Evolutionary conservation across 1,139 yeast genomes (phyloP).

Genomic region (Nadsonia starkeyi-henricii): DNA sequence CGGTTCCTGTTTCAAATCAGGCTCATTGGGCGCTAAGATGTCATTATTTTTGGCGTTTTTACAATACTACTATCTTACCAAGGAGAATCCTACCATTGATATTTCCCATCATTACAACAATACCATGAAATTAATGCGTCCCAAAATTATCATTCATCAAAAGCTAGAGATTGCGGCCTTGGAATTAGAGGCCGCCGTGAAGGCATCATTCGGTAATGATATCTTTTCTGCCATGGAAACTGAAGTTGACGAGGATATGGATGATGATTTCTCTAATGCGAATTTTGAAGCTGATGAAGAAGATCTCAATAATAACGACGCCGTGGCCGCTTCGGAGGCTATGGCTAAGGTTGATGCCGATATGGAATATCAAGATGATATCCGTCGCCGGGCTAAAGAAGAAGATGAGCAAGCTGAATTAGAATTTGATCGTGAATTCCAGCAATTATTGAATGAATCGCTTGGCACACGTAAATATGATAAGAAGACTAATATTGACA

Average conservation of each 20-base stretch:
- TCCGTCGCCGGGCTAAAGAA: conserved; percentile 9
- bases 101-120: conserved; percentile 23
- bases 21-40: conserved; percentile 21
- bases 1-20: conserved; percentile 11
- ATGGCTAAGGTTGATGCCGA: conserved; percentile 6
- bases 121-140: conserved; percentile 26
- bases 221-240: conserved; percentile 16
- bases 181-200: conserved; percentile 14
- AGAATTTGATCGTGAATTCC: conserved; percentile 25
- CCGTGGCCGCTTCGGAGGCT: conserved; percentile 5
- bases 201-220: conserved; percentile 7
- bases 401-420: conserved; percentile 12
- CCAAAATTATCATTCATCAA: conserved; percentile 27
- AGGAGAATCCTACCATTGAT: conserved; percentile 54
- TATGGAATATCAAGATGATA: conserved; percentile 9
- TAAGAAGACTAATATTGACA: conserved; percentile 18
- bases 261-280: conserved; percentile 17
- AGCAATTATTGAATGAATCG: conserved; percentile 16
- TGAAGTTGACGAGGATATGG: conserved; percentile 17
- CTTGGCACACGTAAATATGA: conserved; percentile 10
- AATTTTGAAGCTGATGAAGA: conserved; percentile 14
- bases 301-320: conserved; percentile 11
- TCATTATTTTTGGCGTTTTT: conserved; percentile 44
- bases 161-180: conserved; percentile 21
- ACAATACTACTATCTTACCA: conserved; percentile 62